phyloP scores from a whole-genome alignment of 2,329 filamentous ascomycete species.

The Emericellopsis atlantica region DNA sequence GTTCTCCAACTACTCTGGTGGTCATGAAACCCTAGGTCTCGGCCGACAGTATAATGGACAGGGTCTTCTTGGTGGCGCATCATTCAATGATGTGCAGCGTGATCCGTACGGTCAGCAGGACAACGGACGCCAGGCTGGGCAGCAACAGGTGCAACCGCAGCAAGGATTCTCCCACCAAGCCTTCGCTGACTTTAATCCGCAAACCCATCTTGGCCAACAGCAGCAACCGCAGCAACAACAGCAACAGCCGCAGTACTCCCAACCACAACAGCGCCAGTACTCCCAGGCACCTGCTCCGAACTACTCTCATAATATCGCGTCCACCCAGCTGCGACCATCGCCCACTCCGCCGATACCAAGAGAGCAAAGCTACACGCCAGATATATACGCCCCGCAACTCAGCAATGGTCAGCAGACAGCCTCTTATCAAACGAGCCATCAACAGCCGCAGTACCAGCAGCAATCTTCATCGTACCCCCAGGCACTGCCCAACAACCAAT shows the following conservation, averaged over 20 bases:
- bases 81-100: slow-evolving; percentile 20
- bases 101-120: slow-evolving; percentile 22
- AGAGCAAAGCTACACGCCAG: slow-evolving; percentile 1
- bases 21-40: slow-evolving; percentile 16
- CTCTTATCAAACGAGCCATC: neutral
- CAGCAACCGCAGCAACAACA: slow-evolving; percentile 9
- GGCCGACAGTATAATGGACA: slow-evolving; percentile 19
- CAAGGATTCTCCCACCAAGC: slow-evolving; percentile 19
- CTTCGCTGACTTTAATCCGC: slow-evolving; percentile 17
- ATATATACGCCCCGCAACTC: neutral
- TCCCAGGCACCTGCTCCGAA: slow-evolving; percentile 18
- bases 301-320: slow-evolving; percentile 7
- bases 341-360: slow-evolving; percentile 2
- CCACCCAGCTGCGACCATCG: slow-evolving; percentile 3
- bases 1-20: slow-evolving; percentile 14
- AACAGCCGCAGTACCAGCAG: neutral
- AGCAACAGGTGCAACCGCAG: slow-evolving; percentile 13
- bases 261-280: slow-evolving; percentile 18
- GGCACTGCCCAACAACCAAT: no score
- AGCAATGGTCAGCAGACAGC: neutral
- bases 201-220: slow-evolving; percentile 15
- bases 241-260: slow-evolving; percentile 13
- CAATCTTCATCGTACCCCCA: no score
- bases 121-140: slow-evolving; percentile 14
- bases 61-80: slow-evolving; percentile 21